These are phyloP conservation scores for Penicillium manginii DNA, from an alignment of 495 filamentous ascomycete species.

Conservation along the genomic window DNA sequence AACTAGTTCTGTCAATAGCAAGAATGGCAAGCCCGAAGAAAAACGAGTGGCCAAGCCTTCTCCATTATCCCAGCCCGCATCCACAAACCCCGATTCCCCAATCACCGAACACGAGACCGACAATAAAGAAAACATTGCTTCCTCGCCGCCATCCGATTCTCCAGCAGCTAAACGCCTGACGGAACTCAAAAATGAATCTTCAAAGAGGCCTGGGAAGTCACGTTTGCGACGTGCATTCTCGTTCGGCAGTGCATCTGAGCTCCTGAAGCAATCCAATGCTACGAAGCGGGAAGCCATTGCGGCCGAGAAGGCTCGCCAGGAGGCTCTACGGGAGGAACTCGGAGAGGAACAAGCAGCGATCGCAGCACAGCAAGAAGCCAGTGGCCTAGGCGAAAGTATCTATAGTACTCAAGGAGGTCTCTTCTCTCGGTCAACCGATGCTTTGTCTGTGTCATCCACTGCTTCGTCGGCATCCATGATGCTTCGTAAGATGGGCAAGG, in stretches of 20 bases:
- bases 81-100: constrained; percentile 40
- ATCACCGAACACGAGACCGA: constrained; percentile 38
- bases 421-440: constrained; percentile 92
- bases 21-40: constrained; percentile 31
- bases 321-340: constrained; percentile 68
- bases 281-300: constrained; percentile 57
- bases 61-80: constrained; percentile 82
- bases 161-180: constrained; percentile 79
- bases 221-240: constrained; percentile 91
- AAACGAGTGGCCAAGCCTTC: constrained; percentile 79
- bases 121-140: constrained; percentile 28
- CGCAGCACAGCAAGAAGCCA: constrained; percentile 86
- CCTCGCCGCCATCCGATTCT: constrained; percentile 50
- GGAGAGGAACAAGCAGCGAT: constrained; percentile 90
- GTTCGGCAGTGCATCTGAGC: constrained; percentile 93
- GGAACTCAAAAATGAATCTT: constrained; percentile 71
- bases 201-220: constrained; percentile 78
- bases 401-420: constrained; percentile 86
- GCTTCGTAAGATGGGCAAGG: constrained; percentile 99
- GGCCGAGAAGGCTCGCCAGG: constrained; percentile 69
- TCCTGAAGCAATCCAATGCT: constrained; percentile 71
- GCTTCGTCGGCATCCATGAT: constrained; percentile 98
- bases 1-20: constrained; percentile 13
- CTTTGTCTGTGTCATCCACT: constrained; percentile 94
- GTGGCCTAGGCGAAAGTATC: constrained; percentile 89